Percentiles rank a stretch among this genome's conserved stretches.
Evolutionary conservation across 1,284 basidiomycete genomes (phyloP).

Genomic region (Microbotryomycetes sp.): DNA sequence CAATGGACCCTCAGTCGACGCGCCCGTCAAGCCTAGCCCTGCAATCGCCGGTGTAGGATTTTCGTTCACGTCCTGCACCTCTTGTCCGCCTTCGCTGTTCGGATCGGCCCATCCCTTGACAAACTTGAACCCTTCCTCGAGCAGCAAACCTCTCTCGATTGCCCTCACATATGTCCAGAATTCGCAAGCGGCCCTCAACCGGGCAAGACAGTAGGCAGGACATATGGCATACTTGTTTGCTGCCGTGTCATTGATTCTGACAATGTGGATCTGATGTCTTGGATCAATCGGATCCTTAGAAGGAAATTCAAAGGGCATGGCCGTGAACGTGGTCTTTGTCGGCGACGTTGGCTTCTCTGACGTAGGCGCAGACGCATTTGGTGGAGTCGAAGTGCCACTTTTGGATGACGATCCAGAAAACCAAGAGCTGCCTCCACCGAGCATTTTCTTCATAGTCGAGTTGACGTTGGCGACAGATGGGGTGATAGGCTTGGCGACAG

Average conservation of each 20-base stretch:
- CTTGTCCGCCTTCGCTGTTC: neutral
- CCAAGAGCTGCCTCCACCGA: conserved; percentile 26
- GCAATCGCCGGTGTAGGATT: neutral
- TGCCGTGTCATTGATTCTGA: conserved; percentile 32
- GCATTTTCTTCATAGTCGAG: conserved; percentile 30
- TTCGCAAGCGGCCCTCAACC: conserved; percentile 78
- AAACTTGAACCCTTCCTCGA: conserved; percentile 52
- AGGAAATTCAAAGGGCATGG: conserved; percentile 53
- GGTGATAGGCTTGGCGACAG: neutral
- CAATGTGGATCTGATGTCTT: conserved; percentile 33
- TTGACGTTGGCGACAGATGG: conserved; percentile 12
- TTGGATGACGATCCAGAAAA: conserved; percentile 12
- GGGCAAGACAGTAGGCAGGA: conserved; percentile 58
- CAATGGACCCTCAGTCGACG: neutral
- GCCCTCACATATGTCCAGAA: conserved; percentile 83
- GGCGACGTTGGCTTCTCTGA: conserved; percentile 27
- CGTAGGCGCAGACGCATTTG: conserved; percentile 13
- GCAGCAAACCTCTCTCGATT: conserved; percentile 75
- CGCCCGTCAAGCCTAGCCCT: neutral
- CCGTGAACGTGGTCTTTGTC: conserved; percentile 49
- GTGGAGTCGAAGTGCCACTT: neutral
- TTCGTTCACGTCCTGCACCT: neutral
- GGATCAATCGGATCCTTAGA: conserved; percentile 42
- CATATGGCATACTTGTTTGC: conserved; percentile 36
- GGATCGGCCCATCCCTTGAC: conserved; percentile 2